Conservation (phyloP, 208 protist species). For the Acanthamoeba polyphaga region DNA sequence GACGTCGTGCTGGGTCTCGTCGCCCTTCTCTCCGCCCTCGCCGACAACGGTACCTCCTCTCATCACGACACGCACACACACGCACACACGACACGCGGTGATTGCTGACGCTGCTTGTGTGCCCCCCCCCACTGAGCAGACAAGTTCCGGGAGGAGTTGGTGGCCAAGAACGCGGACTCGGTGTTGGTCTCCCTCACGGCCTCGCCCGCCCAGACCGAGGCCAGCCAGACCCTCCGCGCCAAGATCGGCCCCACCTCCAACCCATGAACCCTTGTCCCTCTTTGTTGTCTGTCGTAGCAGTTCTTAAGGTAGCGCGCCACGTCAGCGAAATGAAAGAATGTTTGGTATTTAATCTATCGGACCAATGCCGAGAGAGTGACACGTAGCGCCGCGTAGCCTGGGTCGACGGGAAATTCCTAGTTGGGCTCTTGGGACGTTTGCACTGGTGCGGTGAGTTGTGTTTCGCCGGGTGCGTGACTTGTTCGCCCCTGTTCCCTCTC, state of each 20-base stretch:
- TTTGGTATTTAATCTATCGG: neutral
- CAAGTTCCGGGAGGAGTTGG: slow-evolving; percentile 5
- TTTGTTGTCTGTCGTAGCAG: neutral
- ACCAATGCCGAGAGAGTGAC: too few species aligned
- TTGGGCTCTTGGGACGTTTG: neutral
- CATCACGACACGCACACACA: neutral
- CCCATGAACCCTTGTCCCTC: neutral
- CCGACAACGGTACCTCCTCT: slow-evolving; percentile 14
- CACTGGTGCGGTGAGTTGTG: neutral
- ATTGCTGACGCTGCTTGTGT: neutral
- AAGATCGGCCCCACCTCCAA: neutral
- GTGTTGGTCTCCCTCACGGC: neutral
- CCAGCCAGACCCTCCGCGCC: slow-evolving; percentile 44
- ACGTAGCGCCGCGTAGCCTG: too few species aligned
- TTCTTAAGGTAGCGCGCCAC: too few species aligned
- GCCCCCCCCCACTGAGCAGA: neutral
- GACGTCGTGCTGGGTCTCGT: slow-evolving; percentile 13
- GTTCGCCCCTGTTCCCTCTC: neutral
- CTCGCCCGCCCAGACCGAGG: slow-evolving; percentile 30
- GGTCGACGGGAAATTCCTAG: neutral
- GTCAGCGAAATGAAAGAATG: neutral
- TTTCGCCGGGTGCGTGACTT: too few species aligned
- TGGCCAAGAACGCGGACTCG: neutral
- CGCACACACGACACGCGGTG: neutral
- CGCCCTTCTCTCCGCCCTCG: slow-evolving; percentile 3